Evolutionary conservation across 805 yeast genomes (phyloP).

Genomic region (Candida krabiensis): DNA sequence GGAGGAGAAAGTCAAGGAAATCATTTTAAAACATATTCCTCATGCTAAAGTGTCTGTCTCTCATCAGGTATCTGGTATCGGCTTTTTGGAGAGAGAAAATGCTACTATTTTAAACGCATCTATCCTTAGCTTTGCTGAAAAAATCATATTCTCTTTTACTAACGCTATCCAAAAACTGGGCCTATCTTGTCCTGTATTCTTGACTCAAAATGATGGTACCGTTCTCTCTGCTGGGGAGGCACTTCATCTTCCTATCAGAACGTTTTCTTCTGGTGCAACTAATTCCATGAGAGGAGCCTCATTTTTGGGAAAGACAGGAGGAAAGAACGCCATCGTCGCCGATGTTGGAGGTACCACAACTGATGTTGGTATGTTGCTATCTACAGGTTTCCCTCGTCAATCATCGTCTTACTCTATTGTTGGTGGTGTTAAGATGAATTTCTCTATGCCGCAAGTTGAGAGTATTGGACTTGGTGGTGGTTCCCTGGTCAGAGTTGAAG

Average conservation of each 20-base stretch:
- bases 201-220: slow-evolving; percentile 51
- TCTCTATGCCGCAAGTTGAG: slow-evolving; percentile 51
- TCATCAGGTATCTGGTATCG: slow-evolving; percentile 42
- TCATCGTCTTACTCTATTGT: slow-evolving; percentile 42
- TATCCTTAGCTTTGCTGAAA: slow-evolving; percentile 41
- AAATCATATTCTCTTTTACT: slow-evolving; percentile 39
- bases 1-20: slow-evolving; percentile 35
- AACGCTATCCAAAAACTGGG: slow-evolving; percentile 38
- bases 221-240: slow-evolving; percentile 42
- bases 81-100: slow-evolving; percentile 47
- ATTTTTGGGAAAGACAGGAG: slow-evolving; percentile 35
- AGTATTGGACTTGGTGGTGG: slow-evolving; percentile 54
- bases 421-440: slow-evolving; percentile 51
- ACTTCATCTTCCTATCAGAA: slow-evolving; percentile 40
- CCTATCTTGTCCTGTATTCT: slow-evolving; percentile 37
- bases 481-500: slow-evolving; percentile 37
- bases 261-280: slow-evolving; percentile 51
- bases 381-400: slow-evolving; percentile 49
- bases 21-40: slow-evolving; percentile 36
- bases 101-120: slow-evolving; percentile 48
- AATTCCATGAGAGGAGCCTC: slow-evolving; percentile 50
- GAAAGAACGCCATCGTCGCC: slow-evolving; percentile 40
- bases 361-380: slow-evolving; percentile 46
- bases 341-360: slow-evolving; percentile 55
- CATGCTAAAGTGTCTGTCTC: slow-evolving; percentile 38